Conservation (phyloP, 495 filamentous ascomycete species). For the Elaphomyces granulatus region DNA sequence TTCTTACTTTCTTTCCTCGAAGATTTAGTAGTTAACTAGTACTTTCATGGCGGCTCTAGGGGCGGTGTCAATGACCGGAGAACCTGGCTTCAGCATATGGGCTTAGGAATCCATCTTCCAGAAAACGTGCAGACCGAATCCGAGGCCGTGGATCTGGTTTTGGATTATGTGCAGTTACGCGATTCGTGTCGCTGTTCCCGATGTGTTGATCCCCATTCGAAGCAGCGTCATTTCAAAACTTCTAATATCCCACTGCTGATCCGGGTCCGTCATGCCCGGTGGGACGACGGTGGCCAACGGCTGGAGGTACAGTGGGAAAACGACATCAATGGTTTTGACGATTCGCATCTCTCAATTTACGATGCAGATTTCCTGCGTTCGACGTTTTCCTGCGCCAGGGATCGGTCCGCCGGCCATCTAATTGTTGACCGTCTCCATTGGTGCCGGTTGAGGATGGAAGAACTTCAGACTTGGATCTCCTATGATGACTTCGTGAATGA, state of each 20-base stretch:
- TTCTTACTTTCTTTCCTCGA: too few relatives aligned
- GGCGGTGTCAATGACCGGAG: too few relatives aligned
- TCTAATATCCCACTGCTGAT: conserved; percentile 50
- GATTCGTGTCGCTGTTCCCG: conserved; percentile 57
- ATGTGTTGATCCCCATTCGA: conserved; percentile 66
- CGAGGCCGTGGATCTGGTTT: too few relatives aligned
- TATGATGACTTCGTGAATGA: conserved; percentile 55
- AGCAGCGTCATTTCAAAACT: conserved; percentile 69
- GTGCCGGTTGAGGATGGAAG: conserved; percentile 13
- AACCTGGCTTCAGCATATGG: too few relatives aligned
- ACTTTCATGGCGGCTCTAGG: too few relatives aligned
- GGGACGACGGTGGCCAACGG: conserved; percentile 8
- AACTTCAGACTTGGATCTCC: conserved; percentile 34
- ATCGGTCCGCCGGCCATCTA: conserved; percentile 2
- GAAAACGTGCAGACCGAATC: too few relatives aligned
- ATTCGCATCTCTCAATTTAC: conserved; percentile 37
- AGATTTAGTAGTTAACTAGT: too few relatives aligned
- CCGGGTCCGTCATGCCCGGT: conserved; percentile 16
- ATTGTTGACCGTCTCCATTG: conserved; percentile 14
- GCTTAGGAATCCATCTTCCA: too few relatives aligned
- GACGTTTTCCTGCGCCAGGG: conserved; percentile 4
- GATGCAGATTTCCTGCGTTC: conserved; percentile 15
- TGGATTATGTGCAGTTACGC: conserved; percentile 43
- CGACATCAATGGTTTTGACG: conserved; percentile 35
- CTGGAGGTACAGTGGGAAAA: conserved; percentile 47